Base-by-base conservation (phyloP, 2,329 filamentous ascomycete genomes). In the Mycosphaerelloides madeirae region DNA sequence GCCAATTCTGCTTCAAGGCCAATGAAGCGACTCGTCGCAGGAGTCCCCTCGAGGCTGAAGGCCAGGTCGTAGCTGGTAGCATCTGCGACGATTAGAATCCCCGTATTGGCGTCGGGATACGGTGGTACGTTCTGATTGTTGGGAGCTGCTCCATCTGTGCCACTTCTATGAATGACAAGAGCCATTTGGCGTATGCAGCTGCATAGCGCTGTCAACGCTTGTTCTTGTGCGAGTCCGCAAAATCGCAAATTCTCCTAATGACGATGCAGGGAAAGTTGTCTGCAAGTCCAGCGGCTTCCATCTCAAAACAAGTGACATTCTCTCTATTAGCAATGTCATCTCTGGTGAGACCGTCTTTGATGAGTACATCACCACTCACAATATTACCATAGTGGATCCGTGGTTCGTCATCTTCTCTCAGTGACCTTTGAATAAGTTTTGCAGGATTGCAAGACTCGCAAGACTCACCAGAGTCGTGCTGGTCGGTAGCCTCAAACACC, bases 171-270 rank as follows among this genome's bases (percentile, higher is more conserved):
- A 25, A 38, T 13, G 9, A 11, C 8, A 48, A 31, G 9, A 58
- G 25, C 18, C 58, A 50, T 25, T 53, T 56, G 1, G 48, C 52
- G 25, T 43, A 59, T 1, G 47, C 46, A 5, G 57, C 57, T 5
- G 57, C 54, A 38, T 56, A 58, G 2, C 13, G 18, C 28, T 58
- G 54, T 54, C 57, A 59, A 3, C 14, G 13, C 6, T 58, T 44
- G 40, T 52, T 49, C 43, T 57, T 59, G 44, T 59, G 55, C 14
- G 50, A 52, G 34, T 59, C 57, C 2, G 57, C 44, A 18, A 57
- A 58, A 38, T 58, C 55, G 15, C 44, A 59, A 9, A 58, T 52
- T n/a, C n/a, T n/a, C n/a, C n/a, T n/a, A n/a, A 59, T 50, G 11
- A 59, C 49, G 3, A 59, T 22, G 32, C 50, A 58, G 8, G 48